These are phyloP conservation scores for Cyberlindnera lachancei DNA, from an alignment of 805 yeast genomes.

Conservation along the genomic window DNA sequence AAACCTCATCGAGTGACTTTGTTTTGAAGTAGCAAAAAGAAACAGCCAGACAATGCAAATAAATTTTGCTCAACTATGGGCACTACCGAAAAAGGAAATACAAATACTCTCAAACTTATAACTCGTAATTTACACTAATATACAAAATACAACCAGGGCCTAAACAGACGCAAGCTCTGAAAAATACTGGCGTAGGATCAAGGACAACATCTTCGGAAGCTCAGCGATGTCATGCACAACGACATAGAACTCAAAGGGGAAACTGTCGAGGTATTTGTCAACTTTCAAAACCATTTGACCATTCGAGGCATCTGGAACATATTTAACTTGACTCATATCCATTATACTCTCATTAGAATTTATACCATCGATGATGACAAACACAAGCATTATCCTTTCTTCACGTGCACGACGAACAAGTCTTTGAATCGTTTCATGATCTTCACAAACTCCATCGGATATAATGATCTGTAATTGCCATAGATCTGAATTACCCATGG, in stretches of 20 bases:
- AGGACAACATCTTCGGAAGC: conserved; percentile 84
- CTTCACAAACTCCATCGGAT: conserved; percentile 97
- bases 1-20: no score
- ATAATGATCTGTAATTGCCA: conserved; percentile 93
- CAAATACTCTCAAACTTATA: no score
- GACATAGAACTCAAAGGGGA: conserved; percentile 96
- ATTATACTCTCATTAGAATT: conserved; percentile 77
- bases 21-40: no score
- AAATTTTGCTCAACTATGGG: no score
- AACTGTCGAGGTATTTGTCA: conserved; percentile 78
- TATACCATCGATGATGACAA: conserved; percentile 89
- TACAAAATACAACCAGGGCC: conserved; percentile 3
- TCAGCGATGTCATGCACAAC: conserved; percentile 86
- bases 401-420: conserved; percentile 90
- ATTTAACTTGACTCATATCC: conserved; percentile 91
- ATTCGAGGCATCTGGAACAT: conserved; percentile 55
- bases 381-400: conserved; percentile 87
- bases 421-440: conserved; percentile 74
- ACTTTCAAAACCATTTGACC: conserved; percentile 74
- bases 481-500: conserved; percentile 48
- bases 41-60: no score
- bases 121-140: background rate
- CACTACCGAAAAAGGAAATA: no score
- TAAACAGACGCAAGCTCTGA: conserved; percentile 52
- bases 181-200: conserved; percentile 88